phyloP scores from a whole-genome alignment of 129 eudicot species.

The Logfia minima region DNA sequence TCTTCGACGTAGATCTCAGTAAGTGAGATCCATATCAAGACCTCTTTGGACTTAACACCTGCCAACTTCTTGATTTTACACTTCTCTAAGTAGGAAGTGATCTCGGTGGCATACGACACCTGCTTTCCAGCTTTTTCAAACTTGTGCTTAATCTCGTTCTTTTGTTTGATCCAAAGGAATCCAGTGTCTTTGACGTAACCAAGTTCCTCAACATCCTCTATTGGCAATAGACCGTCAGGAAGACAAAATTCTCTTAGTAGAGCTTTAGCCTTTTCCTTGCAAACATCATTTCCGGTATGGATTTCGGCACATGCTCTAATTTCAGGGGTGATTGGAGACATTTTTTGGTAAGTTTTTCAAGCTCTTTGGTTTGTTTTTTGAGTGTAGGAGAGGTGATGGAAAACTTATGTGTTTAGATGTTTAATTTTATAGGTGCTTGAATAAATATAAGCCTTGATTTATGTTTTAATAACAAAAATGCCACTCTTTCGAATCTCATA shows the following conservation, averaged over 20 bases:
- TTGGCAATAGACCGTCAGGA: conserved; percentile 66
- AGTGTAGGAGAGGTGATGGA: neutral
- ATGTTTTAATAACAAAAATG: neutral
- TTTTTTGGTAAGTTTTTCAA: neutral
- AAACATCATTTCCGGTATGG: conserved; percentile 44
- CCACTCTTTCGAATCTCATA: neutral
- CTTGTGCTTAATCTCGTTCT: conserved; percentile 52
- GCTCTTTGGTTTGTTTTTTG: neutral
- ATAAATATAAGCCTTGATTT: neutral
- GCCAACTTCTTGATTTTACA: conserved; percentile 50
- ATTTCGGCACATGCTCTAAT: conserved; percentile 47
- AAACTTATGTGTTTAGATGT: neutral
- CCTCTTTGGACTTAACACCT: conserved; percentile 65
- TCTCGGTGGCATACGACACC: neutral
- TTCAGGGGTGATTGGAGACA: conserved; percentile 57
- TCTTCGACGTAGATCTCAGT: neutral
- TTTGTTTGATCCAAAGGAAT: conserved; percentile 59
- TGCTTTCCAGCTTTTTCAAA: neutral
- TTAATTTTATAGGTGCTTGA: neutral
- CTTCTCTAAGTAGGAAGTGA: neutral
- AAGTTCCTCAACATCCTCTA: conserved; percentile 49
- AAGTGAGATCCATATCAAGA: conserved; percentile 49
- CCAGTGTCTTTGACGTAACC: conserved; percentile 62
- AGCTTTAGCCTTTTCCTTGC: conserved; percentile 39
- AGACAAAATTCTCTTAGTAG: conserved; percentile 47